Conservation (phyloP, 441 rosid genomes). For the Gossypium davidsonii region DNA sequence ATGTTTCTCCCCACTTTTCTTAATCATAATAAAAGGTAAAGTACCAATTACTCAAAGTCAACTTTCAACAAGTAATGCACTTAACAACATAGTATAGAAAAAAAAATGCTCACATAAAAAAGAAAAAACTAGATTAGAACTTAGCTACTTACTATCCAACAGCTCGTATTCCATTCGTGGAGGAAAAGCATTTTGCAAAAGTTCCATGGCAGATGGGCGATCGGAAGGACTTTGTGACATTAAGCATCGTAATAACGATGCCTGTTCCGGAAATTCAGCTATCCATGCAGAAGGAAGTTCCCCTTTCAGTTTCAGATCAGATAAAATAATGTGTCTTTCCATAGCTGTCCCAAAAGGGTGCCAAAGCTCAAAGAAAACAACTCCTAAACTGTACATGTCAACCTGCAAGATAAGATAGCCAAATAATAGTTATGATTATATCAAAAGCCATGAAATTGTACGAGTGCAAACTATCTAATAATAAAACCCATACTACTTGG, state of each 20-base stretch:
- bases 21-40: conserved; percentile 1
- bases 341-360: conserved; percentile 93
- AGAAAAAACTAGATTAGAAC: background rate
- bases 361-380: conserved; percentile 95
- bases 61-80: background rate
- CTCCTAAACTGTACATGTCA: conserved; percentile 97
- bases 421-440: background rate
- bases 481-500: background rate
- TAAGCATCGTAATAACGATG: conserved; percentile 59
- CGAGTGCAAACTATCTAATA: background rate
- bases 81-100: background rate
- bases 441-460: conserved; percentile 1
- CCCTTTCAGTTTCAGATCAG: conserved; percentile 81
- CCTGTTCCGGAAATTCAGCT: conserved; percentile 85
- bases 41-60: background rate
- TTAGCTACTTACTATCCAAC: conserved; percentile 66
- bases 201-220: conserved; percentile 92
- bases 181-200: conserved; percentile 76
- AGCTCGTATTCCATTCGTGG: conserved; percentile 89
- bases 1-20: background rate
- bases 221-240: conserved; percentile 95
- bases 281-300: conserved; percentile 79
- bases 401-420: conserved; percentile 47
- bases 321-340: conserved; percentile 73
- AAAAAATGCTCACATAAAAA: conserved; percentile 7